Conservation (phyloP, 2,329 filamentous ascomycete species). For the Phialophora tarda region DNA sequence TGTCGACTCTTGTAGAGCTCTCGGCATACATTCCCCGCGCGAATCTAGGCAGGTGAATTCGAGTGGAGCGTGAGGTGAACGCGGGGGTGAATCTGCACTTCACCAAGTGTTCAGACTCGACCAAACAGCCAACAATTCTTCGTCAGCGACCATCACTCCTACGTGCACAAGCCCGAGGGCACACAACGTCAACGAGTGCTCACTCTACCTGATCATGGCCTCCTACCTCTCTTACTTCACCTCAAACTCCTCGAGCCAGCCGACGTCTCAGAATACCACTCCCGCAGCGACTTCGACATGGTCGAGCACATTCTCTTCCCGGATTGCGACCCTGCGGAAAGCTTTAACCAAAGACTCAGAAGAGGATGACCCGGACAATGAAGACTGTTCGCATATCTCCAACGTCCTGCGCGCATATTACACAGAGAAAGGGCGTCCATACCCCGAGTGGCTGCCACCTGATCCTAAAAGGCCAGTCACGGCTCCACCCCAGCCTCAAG, state of each 20-base stretch:
- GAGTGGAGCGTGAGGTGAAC: not conserved
- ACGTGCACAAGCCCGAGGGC: not conserved
- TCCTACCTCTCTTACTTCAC: conserved; percentile 39
- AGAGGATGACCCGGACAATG: conserved; percentile 62
- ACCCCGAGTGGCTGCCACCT: conserved; percentile 85
- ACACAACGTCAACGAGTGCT: not conserved
- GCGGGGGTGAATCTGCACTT: not conserved
- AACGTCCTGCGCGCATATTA: conserved; percentile 94
- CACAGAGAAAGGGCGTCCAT: conserved; percentile 78
- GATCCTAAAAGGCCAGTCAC: conserved; percentile 76
- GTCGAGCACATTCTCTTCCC: conserved; percentile 65
- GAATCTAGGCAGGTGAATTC: not conserved
- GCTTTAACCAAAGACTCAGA: conserved; percentile 69
- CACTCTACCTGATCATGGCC: conserved; percentile 24
- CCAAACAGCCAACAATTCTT: not conserved
- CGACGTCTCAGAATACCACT: conserved; percentile 26
- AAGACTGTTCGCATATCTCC: conserved; percentile 94
- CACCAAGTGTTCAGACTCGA: not conserved
- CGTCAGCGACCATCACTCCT: not conserved
- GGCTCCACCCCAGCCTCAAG: conserved; percentile 54
- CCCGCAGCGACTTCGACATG: conserved; percentile 34
- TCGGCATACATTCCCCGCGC: not conserved
- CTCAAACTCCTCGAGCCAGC: conserved; percentile 33
- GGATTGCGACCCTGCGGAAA: conserved; percentile 66
- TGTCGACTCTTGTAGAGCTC: too few species aligned